phyloP scores from a whole-genome alignment of 768 basidiomycete genomes.

The Clavulina sp. region DNA sequence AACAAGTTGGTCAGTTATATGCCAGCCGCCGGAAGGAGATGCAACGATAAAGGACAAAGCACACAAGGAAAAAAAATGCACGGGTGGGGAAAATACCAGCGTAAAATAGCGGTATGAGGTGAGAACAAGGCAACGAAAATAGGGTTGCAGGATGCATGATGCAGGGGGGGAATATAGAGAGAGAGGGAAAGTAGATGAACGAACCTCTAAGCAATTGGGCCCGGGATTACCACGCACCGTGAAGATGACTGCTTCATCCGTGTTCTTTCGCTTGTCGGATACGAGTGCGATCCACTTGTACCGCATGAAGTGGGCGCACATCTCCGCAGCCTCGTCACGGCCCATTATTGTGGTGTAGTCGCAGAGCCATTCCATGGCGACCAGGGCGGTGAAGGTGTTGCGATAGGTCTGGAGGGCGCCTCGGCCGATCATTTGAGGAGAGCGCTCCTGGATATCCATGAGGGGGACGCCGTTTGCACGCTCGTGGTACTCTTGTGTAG shows the following conservation, averaged over 20 bases:
- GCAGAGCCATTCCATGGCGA: slow-evolving; percentile 89
- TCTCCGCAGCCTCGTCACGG: slow-evolving; percentile 90
- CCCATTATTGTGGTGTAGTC: slow-evolving; percentile 95
- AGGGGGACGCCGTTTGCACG: slow-evolving; percentile 57
- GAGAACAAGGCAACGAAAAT: too few relatives aligned
- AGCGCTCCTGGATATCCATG: slow-evolving; percentile 52
- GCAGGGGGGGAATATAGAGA: background rate
- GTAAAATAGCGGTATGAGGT: background rate
- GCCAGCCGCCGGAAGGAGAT: too few relatives aligned
- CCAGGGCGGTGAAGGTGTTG: slow-evolving; percentile 66
- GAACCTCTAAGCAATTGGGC: slow-evolving; percentile 11
- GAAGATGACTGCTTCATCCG: slow-evolving; percentile 84
- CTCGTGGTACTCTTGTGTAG: slow-evolving; percentile 56
- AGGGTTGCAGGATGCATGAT: too few relatives aligned
- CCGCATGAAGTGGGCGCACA: slow-evolving; percentile 94
- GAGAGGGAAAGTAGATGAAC: slow-evolving; percentile 5
- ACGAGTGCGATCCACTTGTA: slow-evolving; percentile 81
- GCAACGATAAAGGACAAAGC: too few relatives aligned
- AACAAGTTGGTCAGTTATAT: too few relatives aligned
- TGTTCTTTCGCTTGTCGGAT: slow-evolving; percentile 80
- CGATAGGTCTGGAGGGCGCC: slow-evolving; percentile 36
- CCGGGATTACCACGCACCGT: slow-evolving; percentile 63
- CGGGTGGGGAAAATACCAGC: background rate
- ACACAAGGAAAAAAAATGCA: too few relatives aligned
- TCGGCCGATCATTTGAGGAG: slow-evolving; percentile 35